phyloP scores from a whole-genome alignment of 768 basidiomycete species.

The Lactarius sanguifluus region DNA sequence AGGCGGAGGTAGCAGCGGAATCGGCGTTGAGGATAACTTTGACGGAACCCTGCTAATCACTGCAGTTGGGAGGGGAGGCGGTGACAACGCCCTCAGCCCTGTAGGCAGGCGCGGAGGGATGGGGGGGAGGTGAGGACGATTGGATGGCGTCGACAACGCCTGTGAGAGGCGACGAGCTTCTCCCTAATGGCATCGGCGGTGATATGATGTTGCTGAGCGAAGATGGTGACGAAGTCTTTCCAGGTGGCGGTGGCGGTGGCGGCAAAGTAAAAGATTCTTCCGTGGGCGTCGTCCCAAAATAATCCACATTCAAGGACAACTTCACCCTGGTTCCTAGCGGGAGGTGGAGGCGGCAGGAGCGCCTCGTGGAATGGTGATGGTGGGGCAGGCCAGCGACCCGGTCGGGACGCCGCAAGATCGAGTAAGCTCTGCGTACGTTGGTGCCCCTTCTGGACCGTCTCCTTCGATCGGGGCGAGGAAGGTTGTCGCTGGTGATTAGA shows the following conservation, averaged over 20 bases:
- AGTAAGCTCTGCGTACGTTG: constrained; percentile 23
- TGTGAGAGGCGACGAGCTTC: not conserved
- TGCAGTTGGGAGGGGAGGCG: constrained; percentile 1
- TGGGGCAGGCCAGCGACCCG: constrained; percentile 26
- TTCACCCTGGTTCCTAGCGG: not conserved
- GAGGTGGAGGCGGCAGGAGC: constrained; percentile 14
- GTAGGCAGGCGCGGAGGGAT: not conserved
- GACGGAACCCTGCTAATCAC: constrained; percentile 11
- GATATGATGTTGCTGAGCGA: not conserved
- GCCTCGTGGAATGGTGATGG: constrained; percentile 19
- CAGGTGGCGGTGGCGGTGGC: not conserved
- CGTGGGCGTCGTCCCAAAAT: constrained; percentile 15
- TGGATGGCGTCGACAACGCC: not conserved
- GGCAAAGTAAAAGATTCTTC: not conserved
- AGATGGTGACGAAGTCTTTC: not conserved
- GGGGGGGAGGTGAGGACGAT: not conserved
- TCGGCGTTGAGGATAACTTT: constrained; percentile 1
- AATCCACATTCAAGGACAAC: constrained; percentile 16
- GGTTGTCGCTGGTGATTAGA: constrained; percentile 1
- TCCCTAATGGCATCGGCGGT: not conserved
- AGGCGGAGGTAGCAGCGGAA: constrained; percentile 23
- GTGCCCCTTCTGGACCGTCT: constrained; percentile 9
- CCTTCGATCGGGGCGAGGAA: constrained; percentile 11
- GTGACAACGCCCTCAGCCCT: constrained; percentile 5
- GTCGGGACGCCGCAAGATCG: constrained; percentile 20